Evolutionary conservation across 73 alveolate genomes (phyloP).

Genomic region (Paramecium bursaria): DNA sequence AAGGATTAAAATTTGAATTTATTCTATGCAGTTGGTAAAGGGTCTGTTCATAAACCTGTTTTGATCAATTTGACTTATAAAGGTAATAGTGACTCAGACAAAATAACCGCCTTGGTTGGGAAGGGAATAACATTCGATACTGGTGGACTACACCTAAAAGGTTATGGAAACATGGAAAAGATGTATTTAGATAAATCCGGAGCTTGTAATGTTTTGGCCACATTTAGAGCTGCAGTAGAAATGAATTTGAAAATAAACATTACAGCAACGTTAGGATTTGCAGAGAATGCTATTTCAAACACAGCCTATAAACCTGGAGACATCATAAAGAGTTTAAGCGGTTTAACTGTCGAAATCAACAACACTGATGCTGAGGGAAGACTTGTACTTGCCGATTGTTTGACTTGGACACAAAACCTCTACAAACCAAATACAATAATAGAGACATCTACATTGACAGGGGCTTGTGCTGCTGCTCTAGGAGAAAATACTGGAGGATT

Average conservation of each 20-base stretch:
- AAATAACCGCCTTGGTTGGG: slow-evolving; percentile 91
- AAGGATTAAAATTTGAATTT: slow-evolving; percentile 74
- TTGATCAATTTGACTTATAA: slow-evolving; percentile 76
- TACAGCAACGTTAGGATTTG: slow-evolving; percentile 85
- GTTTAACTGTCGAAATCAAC: slow-evolving; percentile 85
- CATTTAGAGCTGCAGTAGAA: slow-evolving; percentile 85
- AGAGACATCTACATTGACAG: slow-evolving; percentile 89
- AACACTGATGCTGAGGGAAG: slow-evolving; percentile 97
- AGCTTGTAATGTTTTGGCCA: slow-evolving; percentile 86
- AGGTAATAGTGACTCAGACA: slow-evolving; percentile 74
- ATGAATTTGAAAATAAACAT: slow-evolving; percentile 76
- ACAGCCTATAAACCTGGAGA: slow-evolving; percentile 84
- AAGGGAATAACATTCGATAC: slow-evolving; percentile 94
- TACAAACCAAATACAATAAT: slow-evolving; percentile 75
- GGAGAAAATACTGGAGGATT: slow-evolving; percentile 83
- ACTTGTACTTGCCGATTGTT: slow-evolving; percentile 89
- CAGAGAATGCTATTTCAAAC: slow-evolving; percentile 86
- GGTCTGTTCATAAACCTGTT: slow-evolving; percentile 81
- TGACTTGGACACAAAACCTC: slow-evolving; percentile 78
- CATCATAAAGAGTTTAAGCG: slow-evolving; percentile 81
- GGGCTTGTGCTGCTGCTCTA: slow-evolving; percentile 87
- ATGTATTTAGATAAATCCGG: slow-evolving; percentile 92
- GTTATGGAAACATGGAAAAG: slow-evolving; percentile 85
- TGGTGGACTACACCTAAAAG: slow-evolving; percentile 92
- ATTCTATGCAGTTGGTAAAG: slow-evolving; percentile 87